phyloP scores from a whole-genome alignment of 78 protist genomes.

The Chrysochromulina parva region DNA sequence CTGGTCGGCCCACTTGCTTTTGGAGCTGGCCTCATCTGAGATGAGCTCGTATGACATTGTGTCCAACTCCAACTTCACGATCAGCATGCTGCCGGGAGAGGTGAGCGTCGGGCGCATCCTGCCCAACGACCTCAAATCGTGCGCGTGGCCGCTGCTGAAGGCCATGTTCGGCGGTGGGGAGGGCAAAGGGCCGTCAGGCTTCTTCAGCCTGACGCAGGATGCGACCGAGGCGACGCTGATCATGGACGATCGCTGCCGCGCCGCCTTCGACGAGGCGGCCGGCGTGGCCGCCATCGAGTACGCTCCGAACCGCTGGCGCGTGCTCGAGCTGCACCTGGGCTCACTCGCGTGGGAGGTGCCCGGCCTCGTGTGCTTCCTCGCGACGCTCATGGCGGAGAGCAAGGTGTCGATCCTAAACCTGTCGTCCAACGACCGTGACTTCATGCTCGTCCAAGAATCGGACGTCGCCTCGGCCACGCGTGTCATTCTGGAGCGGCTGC shows the following conservation, averaged over 20 bases:
- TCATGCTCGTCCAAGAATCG: background rate
- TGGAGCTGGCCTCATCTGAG: no score
- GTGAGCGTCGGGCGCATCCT: background rate
- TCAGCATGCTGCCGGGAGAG: no score
- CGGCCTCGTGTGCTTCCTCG: background rate
- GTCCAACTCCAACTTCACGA: no score
- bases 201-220: slow-evolving; percentile 13
- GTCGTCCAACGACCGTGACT: slow-evolving; percentile 5
- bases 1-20: no score
- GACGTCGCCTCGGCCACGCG: background rate
- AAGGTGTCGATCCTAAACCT: background rate
- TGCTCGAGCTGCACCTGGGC: background rate
- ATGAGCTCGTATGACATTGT: no score
- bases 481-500: background rate
- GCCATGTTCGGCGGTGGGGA: background rate
- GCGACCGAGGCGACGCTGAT: background rate
- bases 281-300: background rate
- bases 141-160: slow-evolving; percentile 14
- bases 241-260: background rate
- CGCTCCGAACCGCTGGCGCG: background rate
- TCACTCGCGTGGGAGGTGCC: background rate
- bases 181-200: background rate
- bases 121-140: background rate
- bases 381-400: background rate
- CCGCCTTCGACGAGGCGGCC: background rate